Percentiles rank a stretch among this genome's conserved stretches.
Evolutionary conservation across 306 rosid genomes (phyloP).

Genomic region (Cucurbita pepo): DNA sequence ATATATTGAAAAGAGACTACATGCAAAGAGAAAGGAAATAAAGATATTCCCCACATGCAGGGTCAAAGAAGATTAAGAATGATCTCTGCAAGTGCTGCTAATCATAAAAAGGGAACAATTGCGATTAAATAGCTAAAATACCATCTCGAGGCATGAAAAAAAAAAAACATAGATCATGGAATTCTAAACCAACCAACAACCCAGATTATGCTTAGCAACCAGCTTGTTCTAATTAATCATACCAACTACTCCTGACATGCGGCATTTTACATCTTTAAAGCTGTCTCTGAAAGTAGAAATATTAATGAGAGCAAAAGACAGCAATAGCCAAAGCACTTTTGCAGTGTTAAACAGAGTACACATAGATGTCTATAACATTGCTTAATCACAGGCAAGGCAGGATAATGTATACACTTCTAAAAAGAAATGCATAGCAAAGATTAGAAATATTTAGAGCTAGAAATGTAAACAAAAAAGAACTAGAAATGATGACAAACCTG

Average conservation of each 20-base stretch:
- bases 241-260: background rate
- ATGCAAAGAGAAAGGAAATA: background rate
- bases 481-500: constrained; percentile 41
- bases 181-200: background rate
- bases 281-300: background rate
- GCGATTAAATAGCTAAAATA: background rate
- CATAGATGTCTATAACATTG: background rate
- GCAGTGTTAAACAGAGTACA: background rate
- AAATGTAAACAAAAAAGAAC: background rate
- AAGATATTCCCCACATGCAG: background rate
- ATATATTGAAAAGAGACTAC: background rate
- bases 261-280: background rate
- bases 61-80: background rate
- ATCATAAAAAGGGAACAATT: background rate
- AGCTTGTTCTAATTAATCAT: background rate
- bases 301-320: background rate
- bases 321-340: background rate
- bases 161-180: background rate
- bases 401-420: background rate
- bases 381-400: background rate
- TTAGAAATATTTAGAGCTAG: background rate
- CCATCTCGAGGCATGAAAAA: background rate
- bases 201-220: background rate
- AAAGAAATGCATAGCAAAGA: background rate
- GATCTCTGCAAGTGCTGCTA: background rate